Percentiles rank a stretch among this genome's conserved stretches.
These are phyloP conservation scores for Claviceps sp. DNA, from an alignment of 2,329 filamentous ascomycete species.

Conservation along the genomic window DNA sequence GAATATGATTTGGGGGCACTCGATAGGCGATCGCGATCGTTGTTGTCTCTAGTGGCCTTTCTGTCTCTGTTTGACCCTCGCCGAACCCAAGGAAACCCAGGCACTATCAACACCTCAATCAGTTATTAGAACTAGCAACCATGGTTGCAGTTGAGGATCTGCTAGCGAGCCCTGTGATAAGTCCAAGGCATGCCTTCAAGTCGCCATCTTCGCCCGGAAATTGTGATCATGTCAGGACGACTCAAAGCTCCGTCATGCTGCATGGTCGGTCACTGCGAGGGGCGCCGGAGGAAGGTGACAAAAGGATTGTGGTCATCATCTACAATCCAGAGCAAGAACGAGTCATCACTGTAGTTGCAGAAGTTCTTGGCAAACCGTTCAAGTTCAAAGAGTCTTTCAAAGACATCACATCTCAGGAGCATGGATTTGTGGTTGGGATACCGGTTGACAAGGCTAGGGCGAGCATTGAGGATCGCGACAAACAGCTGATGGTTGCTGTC, in stretches of 20 bases:
- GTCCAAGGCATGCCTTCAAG: constrained; percentile 14
- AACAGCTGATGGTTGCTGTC: constrained; percentile 50
- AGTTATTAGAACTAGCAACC: neutral
- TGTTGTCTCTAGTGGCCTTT: neutral
- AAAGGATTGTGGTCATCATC: constrained; percentile 50
- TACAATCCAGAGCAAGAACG: constrained; percentile 59
- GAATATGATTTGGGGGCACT: neutral
- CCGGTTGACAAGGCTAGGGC: constrained; percentile 40
- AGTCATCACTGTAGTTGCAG: constrained; percentile 63
- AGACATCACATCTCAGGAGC: constrained; percentile 38
- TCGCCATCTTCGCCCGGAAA: constrained; percentile 10
- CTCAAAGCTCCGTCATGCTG: constrained; percentile 20
- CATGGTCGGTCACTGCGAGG: constrained; percentile 30
- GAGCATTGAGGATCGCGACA: constrained; percentile 45
- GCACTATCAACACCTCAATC: neutral
- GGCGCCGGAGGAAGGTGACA: constrained; percentile 38
- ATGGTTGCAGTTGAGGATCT: constrained; percentile 29
- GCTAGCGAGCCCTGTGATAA: constrained; percentile 20
- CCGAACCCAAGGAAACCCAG: neutral
- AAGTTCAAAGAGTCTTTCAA: constrained; percentile 43
- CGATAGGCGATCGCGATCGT: neutral
- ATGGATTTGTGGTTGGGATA: constrained; percentile 56
- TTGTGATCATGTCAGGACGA: constrained; percentile 23
- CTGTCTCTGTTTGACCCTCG: neutral
- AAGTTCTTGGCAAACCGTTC: constrained; percentile 64